These are phyloP conservation scores for Plasmodium ovale DNA, from an alignment of 169 alveolate genomes.

Conservation along the genomic window DNA sequence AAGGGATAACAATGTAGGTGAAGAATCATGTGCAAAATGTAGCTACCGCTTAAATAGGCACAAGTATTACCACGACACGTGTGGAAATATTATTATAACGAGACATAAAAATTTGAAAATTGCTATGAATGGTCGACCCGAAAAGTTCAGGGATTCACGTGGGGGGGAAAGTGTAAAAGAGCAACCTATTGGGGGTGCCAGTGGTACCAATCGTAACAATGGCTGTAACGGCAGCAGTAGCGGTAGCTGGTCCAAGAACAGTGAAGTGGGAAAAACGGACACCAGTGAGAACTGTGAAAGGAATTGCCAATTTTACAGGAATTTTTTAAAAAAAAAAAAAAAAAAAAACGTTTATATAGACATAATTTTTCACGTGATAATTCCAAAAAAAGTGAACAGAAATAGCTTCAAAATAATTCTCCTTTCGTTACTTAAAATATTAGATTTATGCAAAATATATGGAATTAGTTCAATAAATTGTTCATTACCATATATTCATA, in stretches of 20 bases:
- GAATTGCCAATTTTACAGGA: too few relatives aligned
- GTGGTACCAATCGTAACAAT: neutral
- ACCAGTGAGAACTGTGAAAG: too few relatives aligned
- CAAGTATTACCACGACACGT: neutral
- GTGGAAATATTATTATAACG: conserved; percentile 65
- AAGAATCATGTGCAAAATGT: neutral
- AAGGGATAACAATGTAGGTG: neutral
- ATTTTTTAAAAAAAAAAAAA: conserved; percentile 2
- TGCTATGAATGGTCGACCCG: conserved; percentile 62
- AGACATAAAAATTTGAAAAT: conserved; percentile 60
- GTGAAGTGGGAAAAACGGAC: too few relatives aligned
- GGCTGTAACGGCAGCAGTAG: neutral
- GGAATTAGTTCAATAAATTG: conserved; percentile 25
- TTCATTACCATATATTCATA: conserved; percentile 55
- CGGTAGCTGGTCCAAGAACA: neutral
- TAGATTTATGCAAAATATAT: conserved; percentile 54
- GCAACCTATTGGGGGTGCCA: neutral
- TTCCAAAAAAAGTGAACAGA: conserved; percentile 41
- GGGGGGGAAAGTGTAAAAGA: neutral
- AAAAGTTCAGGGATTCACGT: neutral
- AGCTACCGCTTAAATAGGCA: neutral
- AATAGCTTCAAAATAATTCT: conserved; percentile 56
- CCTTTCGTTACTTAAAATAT: conserved; percentile 46
- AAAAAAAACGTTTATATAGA: conserved; percentile 46
- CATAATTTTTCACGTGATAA: conserved; percentile 57